These are phyloP conservation scores for Litsea cubeba DNA, from an alignment of 164 flowering plant species.

Conservation along the genomic window DNA sequence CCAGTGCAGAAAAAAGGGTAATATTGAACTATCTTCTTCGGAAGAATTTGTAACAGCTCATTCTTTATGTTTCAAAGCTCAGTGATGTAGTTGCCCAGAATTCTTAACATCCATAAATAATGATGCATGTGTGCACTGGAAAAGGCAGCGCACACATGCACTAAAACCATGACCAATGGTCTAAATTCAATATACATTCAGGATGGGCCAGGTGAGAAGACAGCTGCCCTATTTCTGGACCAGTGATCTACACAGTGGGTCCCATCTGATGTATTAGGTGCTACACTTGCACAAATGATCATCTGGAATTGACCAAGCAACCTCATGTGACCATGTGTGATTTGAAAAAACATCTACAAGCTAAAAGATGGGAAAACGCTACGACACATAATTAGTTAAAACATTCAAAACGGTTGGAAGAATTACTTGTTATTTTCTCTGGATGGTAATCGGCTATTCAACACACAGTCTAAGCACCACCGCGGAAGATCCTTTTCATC, in stretches of 20 bases:
- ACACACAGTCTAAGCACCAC: conserved; percentile 94
- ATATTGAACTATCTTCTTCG: no score
- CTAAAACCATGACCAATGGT: not conserved
- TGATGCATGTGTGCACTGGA: no score
- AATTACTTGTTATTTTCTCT: conserved; percentile 91
- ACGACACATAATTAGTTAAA: no score
- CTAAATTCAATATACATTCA: not conserved
- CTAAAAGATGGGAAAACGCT: not conserved
- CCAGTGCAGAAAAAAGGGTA: not conserved
- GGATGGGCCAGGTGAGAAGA: not conserved
- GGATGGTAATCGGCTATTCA: conserved; percentile 84
- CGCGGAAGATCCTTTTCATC: conserved; percentile 93
- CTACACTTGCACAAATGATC: not conserved
- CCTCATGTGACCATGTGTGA: not conserved
- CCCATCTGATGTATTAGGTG: not conserved
- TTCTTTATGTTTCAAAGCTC: no score
- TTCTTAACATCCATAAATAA: no score
- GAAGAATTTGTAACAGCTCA: no score
- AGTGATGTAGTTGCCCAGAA: no score
- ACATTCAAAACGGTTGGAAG: not conserved
- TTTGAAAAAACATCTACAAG: not conserved
- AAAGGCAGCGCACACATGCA: not conserved
- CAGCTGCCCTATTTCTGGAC: not conserved
- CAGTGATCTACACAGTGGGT: not conserved
- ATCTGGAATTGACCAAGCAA: not conserved